phyloP scores from a whole-genome alignment of 140 eudicot species.

The Artemisia princeps region DNA sequence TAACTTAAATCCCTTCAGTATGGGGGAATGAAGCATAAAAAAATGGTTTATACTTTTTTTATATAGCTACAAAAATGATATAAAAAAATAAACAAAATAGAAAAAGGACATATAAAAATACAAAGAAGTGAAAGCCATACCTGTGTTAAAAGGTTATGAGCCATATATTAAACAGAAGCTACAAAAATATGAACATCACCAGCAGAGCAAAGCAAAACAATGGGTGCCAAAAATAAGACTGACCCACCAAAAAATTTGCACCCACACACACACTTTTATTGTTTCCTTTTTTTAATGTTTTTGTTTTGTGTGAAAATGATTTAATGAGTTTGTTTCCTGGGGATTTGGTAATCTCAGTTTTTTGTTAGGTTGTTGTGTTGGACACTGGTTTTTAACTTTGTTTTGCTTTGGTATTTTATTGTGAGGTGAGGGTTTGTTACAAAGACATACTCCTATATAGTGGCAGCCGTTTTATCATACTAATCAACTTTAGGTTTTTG shows the following conservation, averaged over 20 bases:
- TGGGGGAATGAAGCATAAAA: slow-evolving; percentile 1
- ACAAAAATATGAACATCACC: slow-evolving; percentile 28
- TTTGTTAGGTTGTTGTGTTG: slow-evolving; percentile 14
- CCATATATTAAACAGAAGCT: slow-evolving; percentile 27
- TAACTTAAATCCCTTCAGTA: no score
- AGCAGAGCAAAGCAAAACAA: slow-evolving; percentile 21
- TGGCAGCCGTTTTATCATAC: no score
- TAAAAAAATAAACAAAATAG: neutral
- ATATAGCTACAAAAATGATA: slow-evolving; percentile 3
- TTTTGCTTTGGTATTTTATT: neutral
- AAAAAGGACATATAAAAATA: slow-evolving; percentile 3
- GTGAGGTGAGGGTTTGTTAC: no score
- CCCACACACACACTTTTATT: neutral
- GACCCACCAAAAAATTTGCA: slow-evolving; percentile 26
- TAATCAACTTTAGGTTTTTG: no score
- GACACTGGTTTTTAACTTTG: neutral
- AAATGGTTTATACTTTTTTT: neutral
- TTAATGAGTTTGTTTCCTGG: slow-evolving; percentile 15
- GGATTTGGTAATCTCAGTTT: slow-evolving; percentile 25
- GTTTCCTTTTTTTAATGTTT: slow-evolving; percentile 6
- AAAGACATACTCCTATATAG: no score
- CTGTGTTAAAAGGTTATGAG: slow-evolving; percentile 23
- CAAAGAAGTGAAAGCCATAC: slow-evolving; percentile 19
- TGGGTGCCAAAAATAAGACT: slow-evolving; percentile 22
- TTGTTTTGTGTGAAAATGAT: slow-evolving; percentile 18